Evolutionary conservation across 176 grass and related monocot species (phyloP).

Genomic region (Musa itinerans): DNA sequence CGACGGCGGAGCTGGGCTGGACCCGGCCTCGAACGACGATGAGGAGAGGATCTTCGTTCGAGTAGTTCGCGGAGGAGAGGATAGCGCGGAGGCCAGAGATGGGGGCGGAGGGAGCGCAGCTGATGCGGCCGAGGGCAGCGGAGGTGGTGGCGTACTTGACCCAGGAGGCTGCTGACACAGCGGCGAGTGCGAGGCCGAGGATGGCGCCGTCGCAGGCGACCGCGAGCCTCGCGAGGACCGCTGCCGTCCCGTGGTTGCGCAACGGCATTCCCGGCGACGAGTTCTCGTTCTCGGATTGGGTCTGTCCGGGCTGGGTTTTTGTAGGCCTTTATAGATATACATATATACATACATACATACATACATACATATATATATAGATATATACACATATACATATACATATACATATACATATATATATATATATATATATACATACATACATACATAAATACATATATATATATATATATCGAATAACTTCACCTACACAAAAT

Average conservation of each 20-base stretch:
- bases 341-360: too few species aligned
- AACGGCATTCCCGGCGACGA: constrained; percentile 40
- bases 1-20: constrained; percentile 21
- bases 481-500: too few species aligned
- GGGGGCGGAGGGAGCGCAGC: constrained; percentile 30
- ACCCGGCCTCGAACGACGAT: constrained; percentile 58
- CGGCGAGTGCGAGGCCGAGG: constrained; percentile 54
- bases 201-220: constrained; percentile 70
- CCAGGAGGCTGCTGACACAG: constrained; percentile 49
- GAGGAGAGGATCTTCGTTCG: constrained; percentile 14
- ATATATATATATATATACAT: too few species aligned
- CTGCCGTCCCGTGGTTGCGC: constrained; percentile 52
- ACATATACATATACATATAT: too few species aligned
- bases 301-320: too few species aligned
- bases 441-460: too few species aligned
- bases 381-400: too few species aligned
- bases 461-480: too few species aligned
- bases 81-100: constrained; percentile 54
- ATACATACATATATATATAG: too few species aligned
- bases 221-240: constrained; percentile 49
- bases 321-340: too few species aligned
- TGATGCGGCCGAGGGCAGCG: constrained; percentile 51
- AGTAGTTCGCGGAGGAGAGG: constrained; percentile 12
- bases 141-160: constrained; percentile 56
- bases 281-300: too few species aligned